phyloP scores from a whole-genome alignment of 2,329 filamentous ascomycete genomes.

The Fusarium tricinctum region DNA sequence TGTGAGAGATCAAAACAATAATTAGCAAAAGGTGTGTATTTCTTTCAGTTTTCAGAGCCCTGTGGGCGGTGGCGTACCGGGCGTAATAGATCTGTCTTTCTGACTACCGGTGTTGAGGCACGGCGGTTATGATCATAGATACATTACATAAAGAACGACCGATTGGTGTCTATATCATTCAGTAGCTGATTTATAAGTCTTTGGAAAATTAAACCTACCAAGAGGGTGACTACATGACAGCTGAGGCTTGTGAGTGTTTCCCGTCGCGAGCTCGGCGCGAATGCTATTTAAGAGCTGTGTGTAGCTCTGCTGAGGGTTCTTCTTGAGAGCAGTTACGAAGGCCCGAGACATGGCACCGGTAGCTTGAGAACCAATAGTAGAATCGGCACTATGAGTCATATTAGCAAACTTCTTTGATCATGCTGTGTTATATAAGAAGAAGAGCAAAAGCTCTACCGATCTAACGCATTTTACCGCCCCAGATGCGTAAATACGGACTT shows the following conservation, averaged over 20 bases:
- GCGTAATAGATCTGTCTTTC: too few species aligned
- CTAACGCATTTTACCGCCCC: conserved; percentile 64
- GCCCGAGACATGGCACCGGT: conserved; percentile 99
- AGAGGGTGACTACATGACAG: conserved; percentile 96
- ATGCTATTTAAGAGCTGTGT: conserved; percentile 97
- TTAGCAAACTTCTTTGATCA: conserved; percentile 32
- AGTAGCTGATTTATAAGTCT: conserved; percentile 1
- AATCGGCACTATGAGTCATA: conserved; percentile 77
- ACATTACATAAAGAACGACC: conserved; percentile 73
- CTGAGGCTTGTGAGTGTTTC: conserved; percentile 96
- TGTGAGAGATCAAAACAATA: too few species aligned
- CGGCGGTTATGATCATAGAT: conserved; percentile 19
- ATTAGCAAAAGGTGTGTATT: too few species aligned
- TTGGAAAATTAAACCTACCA: conserved; percentile 69
- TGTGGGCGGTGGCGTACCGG: too few species aligned
- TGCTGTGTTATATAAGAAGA: neutral
- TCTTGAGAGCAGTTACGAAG: conserved; percentile 92
- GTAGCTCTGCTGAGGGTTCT: conserved; percentile 98
- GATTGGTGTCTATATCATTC: conserved; percentile 67
- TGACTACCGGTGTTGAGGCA: conserved; percentile 19
- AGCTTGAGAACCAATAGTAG: conserved; percentile 89
- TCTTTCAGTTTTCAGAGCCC: too few species aligned
- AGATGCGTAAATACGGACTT: conserved; percentile 58
- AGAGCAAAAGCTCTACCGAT: conserved; percentile 13
- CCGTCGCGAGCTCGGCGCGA: conserved; percentile 87